phyloP scores from a whole-genome alignment of 345 rosid genomes.

The Cardiospermum halicacabum region DNA sequence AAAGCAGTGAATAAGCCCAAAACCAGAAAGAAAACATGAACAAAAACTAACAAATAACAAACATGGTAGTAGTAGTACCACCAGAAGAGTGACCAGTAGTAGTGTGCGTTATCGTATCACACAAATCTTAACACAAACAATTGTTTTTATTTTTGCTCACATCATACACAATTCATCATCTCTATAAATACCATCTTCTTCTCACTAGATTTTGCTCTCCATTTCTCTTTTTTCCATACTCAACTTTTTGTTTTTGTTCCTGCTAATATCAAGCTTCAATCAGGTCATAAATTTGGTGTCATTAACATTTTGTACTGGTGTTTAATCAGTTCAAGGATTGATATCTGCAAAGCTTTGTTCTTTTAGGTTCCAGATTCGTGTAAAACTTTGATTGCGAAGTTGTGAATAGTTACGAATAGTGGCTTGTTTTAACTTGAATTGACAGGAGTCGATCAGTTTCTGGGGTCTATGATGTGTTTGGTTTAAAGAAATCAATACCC shows the following conservation, averaged over 20 bases:
- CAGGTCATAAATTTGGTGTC: not conserved
- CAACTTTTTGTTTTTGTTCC: not conserved
- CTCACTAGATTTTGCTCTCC: not conserved
- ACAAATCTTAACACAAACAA: no score
- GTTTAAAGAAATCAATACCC: not conserved
- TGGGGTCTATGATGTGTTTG: not conserved
- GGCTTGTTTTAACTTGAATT: not conserved
- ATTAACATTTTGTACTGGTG: not conserved
- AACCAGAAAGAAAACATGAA: no score
- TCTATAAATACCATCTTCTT: no score
- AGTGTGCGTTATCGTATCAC: no score
- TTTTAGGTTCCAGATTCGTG: not conserved
- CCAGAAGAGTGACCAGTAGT: no score
- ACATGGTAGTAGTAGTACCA: no score
- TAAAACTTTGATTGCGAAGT: not conserved
- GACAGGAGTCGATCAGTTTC: not conserved
- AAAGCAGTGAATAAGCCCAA: no score
- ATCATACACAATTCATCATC: no score
- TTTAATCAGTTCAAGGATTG: not conserved
- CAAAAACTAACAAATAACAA: no score
- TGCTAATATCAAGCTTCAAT: not conserved
- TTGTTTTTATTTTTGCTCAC: no score
- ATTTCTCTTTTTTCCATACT: not conserved
- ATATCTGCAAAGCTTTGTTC: not conserved
- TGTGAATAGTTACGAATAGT: not conserved